Percentiles rank a stretch among this genome's conserved stretches.
phyloP scores from a whole-genome alignment of 306 rosid species.

The Cucurbita maxima region DNA sequence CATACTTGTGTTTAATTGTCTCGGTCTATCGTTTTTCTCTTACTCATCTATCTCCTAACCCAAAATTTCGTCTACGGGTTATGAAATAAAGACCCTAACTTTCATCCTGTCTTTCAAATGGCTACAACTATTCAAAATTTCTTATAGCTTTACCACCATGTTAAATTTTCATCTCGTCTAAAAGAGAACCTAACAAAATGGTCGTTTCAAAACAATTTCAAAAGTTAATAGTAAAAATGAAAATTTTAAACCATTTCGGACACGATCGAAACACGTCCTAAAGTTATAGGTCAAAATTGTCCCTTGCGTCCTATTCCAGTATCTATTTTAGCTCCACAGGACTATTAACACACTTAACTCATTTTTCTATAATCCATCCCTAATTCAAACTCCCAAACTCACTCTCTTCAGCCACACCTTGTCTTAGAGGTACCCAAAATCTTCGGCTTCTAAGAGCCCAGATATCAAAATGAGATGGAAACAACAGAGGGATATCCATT shows the following conservation, averaged over 20 bases:
- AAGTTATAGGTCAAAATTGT: too few relatives aligned
- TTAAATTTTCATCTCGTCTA: too few relatives aligned
- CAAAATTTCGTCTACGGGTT: too few relatives aligned
- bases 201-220: not conserved
- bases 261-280: not conserved
- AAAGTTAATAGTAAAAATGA: not conserved
- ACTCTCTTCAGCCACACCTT: not conserved
- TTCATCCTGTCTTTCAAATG: too few relatives aligned
- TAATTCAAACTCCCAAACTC: not conserved
- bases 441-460: not conserved
- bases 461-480: not conserved
- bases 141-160: too few relatives aligned
- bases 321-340: too few relatives aligned
- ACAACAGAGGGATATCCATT: not conserved
- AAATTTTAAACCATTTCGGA: not conserved
- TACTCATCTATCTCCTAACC: too few relatives aligned
- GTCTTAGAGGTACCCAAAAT: not conserved
- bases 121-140: too few relatives aligned
- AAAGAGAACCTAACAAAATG: not conserved
- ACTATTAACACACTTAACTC: not conserved
- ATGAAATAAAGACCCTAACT: too few relatives aligned
- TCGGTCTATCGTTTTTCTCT: too few relatives aligned
- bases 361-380: not conserved
- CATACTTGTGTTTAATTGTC: too few relatives aligned
- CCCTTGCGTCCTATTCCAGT: too few relatives aligned